Percentiles rank a stretch among this genome's conserved stretches.
These are phyloP conservation scores for Solanum pimpinellifolium DNA, from an alignment of 257 asterid genomes.

Conservation along the genomic window DNA sequence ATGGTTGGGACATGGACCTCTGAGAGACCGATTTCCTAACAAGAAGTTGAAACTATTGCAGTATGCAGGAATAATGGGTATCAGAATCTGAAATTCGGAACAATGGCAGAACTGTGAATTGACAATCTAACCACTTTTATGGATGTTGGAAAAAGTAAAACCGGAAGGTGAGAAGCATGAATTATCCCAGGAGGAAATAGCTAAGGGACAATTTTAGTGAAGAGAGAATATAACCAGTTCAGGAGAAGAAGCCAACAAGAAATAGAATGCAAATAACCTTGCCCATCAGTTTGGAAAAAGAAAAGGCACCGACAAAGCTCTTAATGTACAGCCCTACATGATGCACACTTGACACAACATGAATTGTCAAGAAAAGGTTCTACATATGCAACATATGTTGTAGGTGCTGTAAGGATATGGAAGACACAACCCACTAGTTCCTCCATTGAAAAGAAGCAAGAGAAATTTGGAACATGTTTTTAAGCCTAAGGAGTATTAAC, in stretches of 20 bases:
- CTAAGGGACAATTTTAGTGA: neutral
- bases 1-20: neutral
- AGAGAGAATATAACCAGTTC: neutral
- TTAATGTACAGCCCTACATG: neutral
- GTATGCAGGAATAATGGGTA: neutral
- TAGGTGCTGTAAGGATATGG: neutral
- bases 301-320: neutral
- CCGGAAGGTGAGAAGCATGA: neutral
- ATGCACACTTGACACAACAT: neutral
- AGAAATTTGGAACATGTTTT: neutral
- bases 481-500: neutral
- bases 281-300: neutral
- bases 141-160: neutral
- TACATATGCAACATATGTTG: neutral
- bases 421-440: neutral
- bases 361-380: neutral
- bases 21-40: neutral
- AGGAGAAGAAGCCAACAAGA: neutral
- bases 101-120: neutral
- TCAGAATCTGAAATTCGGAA: neutral
- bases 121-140: neutral
- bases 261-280: neutral
- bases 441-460: neutral
- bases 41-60: neutral
- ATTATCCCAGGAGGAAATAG: neutral